Percentiles rank a stretch among this genome's conserved stretches.
phyloP scores from a whole-genome alignment of 495 filamentous ascomycete genomes.

The Aspergillus haitiensis region DNA sequence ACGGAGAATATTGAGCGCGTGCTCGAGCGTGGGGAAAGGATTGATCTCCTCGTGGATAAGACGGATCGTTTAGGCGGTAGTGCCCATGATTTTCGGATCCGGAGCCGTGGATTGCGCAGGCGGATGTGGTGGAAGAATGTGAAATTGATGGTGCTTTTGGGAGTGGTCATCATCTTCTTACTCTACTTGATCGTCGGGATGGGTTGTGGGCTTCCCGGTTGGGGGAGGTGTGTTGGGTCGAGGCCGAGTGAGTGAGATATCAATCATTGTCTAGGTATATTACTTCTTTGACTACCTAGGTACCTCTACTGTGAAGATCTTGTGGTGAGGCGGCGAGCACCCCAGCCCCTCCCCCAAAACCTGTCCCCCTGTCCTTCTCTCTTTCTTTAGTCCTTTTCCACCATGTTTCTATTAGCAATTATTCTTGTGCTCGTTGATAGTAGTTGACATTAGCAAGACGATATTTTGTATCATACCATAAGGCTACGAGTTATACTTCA shows the following conservation, averaged over 20 bases:
- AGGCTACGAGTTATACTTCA: background rate
- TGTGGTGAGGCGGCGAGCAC: too few species aligned
- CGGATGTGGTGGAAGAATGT: conserved; percentile 99
- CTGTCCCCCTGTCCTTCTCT: too few species aligned
- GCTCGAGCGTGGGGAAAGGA: conserved; percentile 89
- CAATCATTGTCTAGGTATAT: background rate
- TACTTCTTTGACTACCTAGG: background rate
- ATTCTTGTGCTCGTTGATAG: background rate
- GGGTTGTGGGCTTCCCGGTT: conserved; percentile 69
- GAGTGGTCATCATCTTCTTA: conserved; percentile 79
- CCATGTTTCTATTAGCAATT: conserved; percentile 15
- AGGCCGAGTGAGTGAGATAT: conserved; percentile 10
- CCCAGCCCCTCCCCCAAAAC: too few species aligned
- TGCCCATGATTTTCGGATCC: conserved; percentile 84
- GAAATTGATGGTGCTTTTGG: conserved; percentile 84
- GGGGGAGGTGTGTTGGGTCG: conserved; percentile 51
- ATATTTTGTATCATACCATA: conserved; percentile 10
- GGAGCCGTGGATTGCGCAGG: conserved; percentile 79
- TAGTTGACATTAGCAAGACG: background rate
- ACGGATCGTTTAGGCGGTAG: conserved; percentile 85
- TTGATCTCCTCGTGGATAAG: conserved; percentile 95
- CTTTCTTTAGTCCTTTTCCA: too few species aligned
- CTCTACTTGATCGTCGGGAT: conserved; percentile 74
- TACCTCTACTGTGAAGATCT: too few species aligned
- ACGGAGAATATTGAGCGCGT: conserved; percentile 97